A percentile compares a stretch with the other conserved stretches of the same genome.
Evolutionary conservation across 192 early-diverging fungal species (phyloP).

Genomic region (Coemansia aciculifera): DNA sequence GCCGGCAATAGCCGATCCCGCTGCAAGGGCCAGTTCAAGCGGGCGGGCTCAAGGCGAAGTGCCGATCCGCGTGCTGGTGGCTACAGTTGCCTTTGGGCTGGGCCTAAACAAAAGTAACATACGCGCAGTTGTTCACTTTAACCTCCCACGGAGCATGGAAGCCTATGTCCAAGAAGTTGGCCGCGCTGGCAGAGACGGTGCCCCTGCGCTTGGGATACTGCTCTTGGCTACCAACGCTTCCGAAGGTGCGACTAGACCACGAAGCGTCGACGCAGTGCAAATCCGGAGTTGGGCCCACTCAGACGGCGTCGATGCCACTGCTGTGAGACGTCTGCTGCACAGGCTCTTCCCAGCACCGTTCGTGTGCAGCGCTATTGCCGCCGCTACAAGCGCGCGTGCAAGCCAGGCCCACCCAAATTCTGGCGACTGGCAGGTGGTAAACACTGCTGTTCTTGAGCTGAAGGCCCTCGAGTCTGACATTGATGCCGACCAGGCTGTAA

Average conservation of each 20-base stretch:
- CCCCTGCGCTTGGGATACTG: constrained; percentile 49
- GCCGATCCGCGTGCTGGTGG: constrained; percentile 65
- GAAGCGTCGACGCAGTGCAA: not conserved
- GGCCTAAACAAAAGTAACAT: constrained; percentile 73
- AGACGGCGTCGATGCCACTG: not conserved
- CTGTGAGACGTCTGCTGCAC: constrained; percentile 7
- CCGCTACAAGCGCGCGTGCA: not conserved
- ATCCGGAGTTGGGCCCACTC: constrained; percentile 14
- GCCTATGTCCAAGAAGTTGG: constrained; percentile 79
- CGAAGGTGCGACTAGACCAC: not conserved
- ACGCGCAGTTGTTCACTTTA: constrained; percentile 72
- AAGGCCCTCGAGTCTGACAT: constrained; percentile 23
- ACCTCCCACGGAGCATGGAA: constrained; percentile 70
- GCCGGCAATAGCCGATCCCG: not conserved
- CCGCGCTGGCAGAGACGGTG: constrained; percentile 66
- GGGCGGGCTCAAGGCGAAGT: not conserved
- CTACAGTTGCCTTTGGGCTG: constrained; percentile 77
- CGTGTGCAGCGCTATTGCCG: not conserved
- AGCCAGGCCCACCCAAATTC: not conserved
- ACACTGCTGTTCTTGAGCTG: constrained; percentile 28
- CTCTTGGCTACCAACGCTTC: constrained; percentile 50
- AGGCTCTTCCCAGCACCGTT: not conserved
- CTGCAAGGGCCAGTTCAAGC: not conserved
- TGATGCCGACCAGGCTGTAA: constrained; percentile 33
- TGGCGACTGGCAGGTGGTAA: constrained; percentile 6